phyloP scores from a whole-genome alignment of 1,284 basidiomycete genomes.

The Schizophyllum commune region DNA sequence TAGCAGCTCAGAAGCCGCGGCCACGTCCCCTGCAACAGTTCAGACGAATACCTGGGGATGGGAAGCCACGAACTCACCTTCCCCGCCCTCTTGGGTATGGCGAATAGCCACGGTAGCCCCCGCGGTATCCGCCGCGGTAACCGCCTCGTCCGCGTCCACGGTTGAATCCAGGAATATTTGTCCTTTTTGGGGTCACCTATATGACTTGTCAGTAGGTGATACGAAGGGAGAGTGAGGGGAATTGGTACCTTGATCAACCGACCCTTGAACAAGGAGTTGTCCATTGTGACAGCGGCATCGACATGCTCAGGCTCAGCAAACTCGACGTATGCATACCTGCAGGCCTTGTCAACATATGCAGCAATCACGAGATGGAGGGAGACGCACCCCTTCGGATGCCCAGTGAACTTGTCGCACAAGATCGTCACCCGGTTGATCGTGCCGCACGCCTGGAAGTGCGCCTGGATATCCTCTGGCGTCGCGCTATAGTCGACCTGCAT shows the following conservation, averaged over 20 bases:
- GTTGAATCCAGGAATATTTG: conserved; percentile 87
- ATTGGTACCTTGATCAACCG: conserved; percentile 77
- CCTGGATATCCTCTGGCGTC: conserved; percentile 97
- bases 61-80: conserved; percentile 45
- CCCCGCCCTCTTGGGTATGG: conserved; percentile 77
- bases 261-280: conserved; percentile 92
- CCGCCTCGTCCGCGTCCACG: conserved; percentile 74
- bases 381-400: conserved; percentile 94
- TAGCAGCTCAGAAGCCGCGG: conserved; percentile 47
- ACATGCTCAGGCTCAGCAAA: conserved; percentile 94
- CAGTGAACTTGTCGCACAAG: conserved; percentile 99
- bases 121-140: conserved; percentile 57
- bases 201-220: neutral
- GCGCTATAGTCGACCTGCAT: conserved; percentile 93
- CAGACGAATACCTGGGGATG: conserved; percentile 6
- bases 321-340: conserved; percentile 96
- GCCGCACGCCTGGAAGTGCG: conserved; percentile 95
- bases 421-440: conserved; percentile 99
- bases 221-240: neutral
- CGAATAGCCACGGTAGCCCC: conserved; percentile 62
- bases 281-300: conserved; percentile 89
- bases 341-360: conserved; percentile 2
- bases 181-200: conserved; percentile 88
- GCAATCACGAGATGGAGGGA: neutral
- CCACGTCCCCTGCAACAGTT: conserved; percentile 50